Base-by-base conservation (phyloP, 148 eudicot genomes). In the Persicaria maculosa region DNA sequence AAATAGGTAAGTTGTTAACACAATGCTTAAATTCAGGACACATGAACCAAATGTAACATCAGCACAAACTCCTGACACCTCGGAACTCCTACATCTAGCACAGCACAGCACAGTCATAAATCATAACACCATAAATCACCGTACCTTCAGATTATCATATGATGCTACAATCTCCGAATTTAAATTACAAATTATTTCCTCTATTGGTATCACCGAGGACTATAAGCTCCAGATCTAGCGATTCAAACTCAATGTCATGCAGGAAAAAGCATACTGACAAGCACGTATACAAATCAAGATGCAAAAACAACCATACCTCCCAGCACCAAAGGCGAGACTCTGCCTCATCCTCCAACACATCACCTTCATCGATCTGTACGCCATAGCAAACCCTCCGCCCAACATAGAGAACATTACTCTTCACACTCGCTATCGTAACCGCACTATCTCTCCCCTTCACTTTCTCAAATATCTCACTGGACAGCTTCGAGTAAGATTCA, bases 281-380 rank as follows among this genome's bases (percentile, higher is more conserved):
- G 25, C 12, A 58, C 20, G 22, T 19, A 20, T 2, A 58, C 4
- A 58, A 4, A 58, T 62, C 47, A 5, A 5, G 70, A 65, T 65
- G 14, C 47, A 2, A 40, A 36, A 65, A 65, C 25, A 5, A 8
- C 47, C 15, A 68, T 76, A 94, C 98, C 98, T 95, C 97, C 98
- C 98, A 92, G 74, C 93, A 95, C 98, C 98, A 90, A 43, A 92
- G 90, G 57, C 86, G 86, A 47, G 85, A 77, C 75, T 78, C 86
- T 8, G 83, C 74, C 73, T 92, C 96, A 77, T 95, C 97, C 78
- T 95, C 97, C 67, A 95, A 79, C 68, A 92, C 86, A 84, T 95
- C 96, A 53, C 83, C 93, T 70, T 90, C 93, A 0, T 75, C 83
- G 61, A 78, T 78, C 2, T 79, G 79, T 47, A 90, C 84, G 11